Evolutionary conservation across 495 filamentous ascomycete species (phyloP), one percentile per base, ranked within the genome.

Genomic region (Penicillium egyptiacum): DNA sequence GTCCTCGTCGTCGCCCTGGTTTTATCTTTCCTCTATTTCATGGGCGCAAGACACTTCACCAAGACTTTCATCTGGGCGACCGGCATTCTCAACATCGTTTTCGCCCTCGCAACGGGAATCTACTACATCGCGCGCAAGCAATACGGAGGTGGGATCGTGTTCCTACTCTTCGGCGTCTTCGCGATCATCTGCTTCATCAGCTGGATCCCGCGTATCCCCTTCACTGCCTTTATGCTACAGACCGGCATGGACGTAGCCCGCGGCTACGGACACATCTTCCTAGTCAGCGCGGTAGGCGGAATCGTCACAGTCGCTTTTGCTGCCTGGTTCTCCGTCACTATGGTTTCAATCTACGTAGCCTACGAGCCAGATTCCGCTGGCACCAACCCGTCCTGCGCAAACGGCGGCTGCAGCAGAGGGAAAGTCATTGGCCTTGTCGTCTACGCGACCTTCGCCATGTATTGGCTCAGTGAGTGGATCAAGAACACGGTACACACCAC

Each of bases 51-150:
- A 43, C 76, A 80, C 50, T 96, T 93, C 59, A 92, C 92, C 5
- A 96, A 96, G 67, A 83, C 90, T 61, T 90, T 93, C 59, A 92
- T 97, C 64, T 96, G 90, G 88, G 85, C 87, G 50, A 95, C 92
- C 1, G 84, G 85, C 19, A 85, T 88, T 48, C 57, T 88, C 42
- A 86, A 90, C 54, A 84, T 88, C 48, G 75, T 85, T 22, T 82
- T 87, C 56, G 86, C 86, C 26, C 71, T 89, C 28, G 88, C 76
- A 6, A 89, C 87, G 0, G 86, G 83, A 1, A 81, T 90, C 44
- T 86, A 86, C 68, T 88, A 88, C 70, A 81, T 88, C 31, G 71
- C 74, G 3, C 71, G 82, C 12, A 81, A 84, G 53, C 88, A 91
- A 66, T 96, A 86, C 65, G 86, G 85, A 26, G 91, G 88, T 19